A percentile compares a stretch with the other conserved stretches of the same genome.
Conservation (phyloP, 345 rosid genomes). For the Mallotus nudiflorus region DNA sequence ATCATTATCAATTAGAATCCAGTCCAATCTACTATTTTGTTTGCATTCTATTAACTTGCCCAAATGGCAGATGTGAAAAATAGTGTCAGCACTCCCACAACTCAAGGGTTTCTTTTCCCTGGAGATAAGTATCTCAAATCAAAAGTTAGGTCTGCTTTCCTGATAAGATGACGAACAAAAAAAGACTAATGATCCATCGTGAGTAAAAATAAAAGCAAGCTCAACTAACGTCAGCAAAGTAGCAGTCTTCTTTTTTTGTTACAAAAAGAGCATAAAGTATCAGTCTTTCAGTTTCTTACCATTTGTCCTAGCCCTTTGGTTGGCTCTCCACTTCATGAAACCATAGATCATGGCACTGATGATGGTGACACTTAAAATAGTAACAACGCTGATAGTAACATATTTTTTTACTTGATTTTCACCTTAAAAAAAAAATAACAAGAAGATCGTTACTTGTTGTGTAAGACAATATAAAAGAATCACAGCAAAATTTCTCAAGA, state of each 20-base stretch:
- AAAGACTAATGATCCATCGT: too few relatives aligned
- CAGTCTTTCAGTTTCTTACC: constrained; percentile 6
- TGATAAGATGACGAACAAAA: too few relatives aligned
- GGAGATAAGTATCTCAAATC: not conserved
- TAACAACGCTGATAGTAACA: not conserved
- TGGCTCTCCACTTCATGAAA: not conserved
- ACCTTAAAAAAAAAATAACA: constrained; percentile 10
- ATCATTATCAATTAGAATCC: not conserved
- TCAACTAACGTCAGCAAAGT: not conserved
- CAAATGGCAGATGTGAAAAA: not conserved
- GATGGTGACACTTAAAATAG: not conserved
- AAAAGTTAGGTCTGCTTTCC: too few relatives aligned
- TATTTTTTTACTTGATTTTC: not conserved
- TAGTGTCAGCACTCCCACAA: not conserved
- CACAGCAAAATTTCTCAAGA: not conserved
- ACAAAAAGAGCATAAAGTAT: not conserved
- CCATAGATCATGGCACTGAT: not conserved
- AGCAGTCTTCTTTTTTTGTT: not conserved
- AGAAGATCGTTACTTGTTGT: not conserved
- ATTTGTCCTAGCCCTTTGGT: not conserved
- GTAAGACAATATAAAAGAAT: not conserved
- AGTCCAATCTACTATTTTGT: not conserved
- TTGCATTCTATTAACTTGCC: not conserved
- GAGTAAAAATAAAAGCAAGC: not conserved
- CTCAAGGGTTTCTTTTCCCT: not conserved